A percentile compares a stretch with the other conserved stretches of the same genome.
phyloP scores from a whole-genome alignment of 352 stramenopile species.

The Phytophthora macrochlamydospora region DNA sequence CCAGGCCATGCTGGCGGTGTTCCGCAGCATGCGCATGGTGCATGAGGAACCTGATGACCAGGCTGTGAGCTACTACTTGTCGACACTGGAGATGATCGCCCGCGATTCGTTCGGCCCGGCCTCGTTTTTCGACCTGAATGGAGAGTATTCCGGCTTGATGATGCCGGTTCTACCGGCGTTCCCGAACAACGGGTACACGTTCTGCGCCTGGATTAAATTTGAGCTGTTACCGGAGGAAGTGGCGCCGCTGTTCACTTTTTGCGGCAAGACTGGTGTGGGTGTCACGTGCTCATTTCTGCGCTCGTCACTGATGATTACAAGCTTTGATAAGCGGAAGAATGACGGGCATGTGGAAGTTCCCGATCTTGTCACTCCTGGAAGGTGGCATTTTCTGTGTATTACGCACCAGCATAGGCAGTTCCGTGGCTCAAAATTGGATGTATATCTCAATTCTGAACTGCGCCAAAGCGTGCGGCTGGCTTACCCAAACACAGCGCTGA shows the following conservation, averaged over 20 bases:
- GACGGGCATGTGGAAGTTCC: conserved; percentile 79
- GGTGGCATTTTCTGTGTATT: conserved; percentile 85
- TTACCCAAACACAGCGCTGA: conserved; percentile 81
- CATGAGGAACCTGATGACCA: conserved; percentile 74
- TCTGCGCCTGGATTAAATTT: conserved; percentile 88
- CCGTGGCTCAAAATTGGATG: conserved; percentile 80
- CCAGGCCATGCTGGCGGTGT: conserved; percentile 80
- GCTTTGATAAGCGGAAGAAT: conserved; percentile 89
- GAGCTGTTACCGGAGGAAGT: conserved; percentile 72
- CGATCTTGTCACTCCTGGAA: conserved; percentile 65
- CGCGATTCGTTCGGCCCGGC: conserved; percentile 79
- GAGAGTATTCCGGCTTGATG: conserved; percentile 75
- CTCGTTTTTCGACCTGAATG: conserved; percentile 86
- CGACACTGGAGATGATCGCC: conserved; percentile 87
- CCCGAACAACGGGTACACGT: conserved; percentile 83
- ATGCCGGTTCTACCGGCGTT: conserved; percentile 76
- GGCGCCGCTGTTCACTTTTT: conserved; percentile 82
- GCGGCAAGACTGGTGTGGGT: conserved; percentile 75
- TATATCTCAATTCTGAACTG: conserved; percentile 80
- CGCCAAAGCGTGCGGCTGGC: conserved; percentile 74
- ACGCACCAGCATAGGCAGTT: conserved; percentile 87
- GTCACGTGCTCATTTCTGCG: conserved; percentile 82
- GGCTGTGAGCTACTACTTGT: conserved; percentile 78
- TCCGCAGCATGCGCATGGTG: conserved; percentile 71
- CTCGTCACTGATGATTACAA: conserved; percentile 79